Conservation (phyloP, 129 eudicot genomes). For the Artemisia annua region DNA sequence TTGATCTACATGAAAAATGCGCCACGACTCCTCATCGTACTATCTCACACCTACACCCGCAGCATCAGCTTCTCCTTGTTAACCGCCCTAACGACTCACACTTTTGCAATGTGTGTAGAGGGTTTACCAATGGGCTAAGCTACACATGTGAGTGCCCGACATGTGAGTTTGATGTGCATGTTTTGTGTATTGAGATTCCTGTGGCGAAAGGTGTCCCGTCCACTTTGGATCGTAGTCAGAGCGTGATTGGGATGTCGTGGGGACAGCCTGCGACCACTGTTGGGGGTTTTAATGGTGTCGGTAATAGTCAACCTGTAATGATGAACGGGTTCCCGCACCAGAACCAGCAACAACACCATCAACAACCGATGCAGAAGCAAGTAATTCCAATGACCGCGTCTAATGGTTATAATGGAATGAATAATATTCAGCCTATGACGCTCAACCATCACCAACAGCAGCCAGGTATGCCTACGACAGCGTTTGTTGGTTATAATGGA, state of each 20-base stretch:
- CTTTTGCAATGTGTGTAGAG: conserved; percentile 32
- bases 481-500: neutral
- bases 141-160: conserved; percentile 22
- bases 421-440: conserved; percentile 8
- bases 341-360: neutral
- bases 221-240: conserved; percentile 7
- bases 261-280: conserved; percentile 11
- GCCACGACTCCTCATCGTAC: conserved; percentile 23
- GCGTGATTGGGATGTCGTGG: neutral
- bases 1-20: conserved; percentile 32
- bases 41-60: conserved; percentile 29
- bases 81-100: conserved; percentile 31
- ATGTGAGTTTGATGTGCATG: conserved; percentile 30
- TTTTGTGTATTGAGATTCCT: conserved; percentile 19
- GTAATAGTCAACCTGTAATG: conserved; percentile 9
- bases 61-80: conserved; percentile 25
- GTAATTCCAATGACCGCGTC: neutral
- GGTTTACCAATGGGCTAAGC: conserved; percentile 28
- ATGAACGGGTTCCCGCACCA: conserved; percentile 7
- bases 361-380: neutral
- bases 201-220: conserved; percentile 19
- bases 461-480: neutral
- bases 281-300: neutral
- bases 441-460: conserved; percentile 14
- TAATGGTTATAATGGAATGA: neutral